These are phyloP conservation scores for Ajuga reptans DNA, from an alignment of 305 asterid species.

Conservation along the genomic window DNA sequence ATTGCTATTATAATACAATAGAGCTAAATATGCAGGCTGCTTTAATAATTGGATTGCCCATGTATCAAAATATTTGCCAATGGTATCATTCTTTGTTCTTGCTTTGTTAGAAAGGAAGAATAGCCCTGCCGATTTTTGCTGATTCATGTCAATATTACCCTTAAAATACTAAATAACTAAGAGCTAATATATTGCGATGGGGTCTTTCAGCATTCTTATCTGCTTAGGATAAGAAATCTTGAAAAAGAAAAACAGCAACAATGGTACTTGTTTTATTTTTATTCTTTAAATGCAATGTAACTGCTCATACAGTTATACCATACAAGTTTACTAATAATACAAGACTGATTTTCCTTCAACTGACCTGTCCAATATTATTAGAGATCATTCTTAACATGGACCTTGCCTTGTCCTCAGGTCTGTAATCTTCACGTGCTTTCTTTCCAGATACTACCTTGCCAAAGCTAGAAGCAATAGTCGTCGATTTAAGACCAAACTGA, in stretches of 20 bases:
- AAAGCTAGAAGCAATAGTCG: constrained; percentile 82
- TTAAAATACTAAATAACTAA: background rate
- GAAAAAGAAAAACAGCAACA: background rate
- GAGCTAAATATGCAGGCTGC: background rate
- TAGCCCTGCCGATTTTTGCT: background rate
- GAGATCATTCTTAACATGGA: constrained; percentile 91
- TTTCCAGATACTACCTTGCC: constrained; percentile 70
- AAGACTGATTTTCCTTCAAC: constrained; percentile 7
- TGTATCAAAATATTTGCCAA: background rate
- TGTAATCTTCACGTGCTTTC: constrained; percentile 69
- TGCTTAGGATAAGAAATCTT: background rate
- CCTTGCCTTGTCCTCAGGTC: constrained; percentile 77
- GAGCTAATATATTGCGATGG: background rate
- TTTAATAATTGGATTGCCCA: background rate
- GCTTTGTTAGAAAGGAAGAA: background rate
- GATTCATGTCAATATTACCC: background rate
- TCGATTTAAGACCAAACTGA: constrained; percentile 85
- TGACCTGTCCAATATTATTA: constrained; percentile 84
- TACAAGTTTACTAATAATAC: background rate
- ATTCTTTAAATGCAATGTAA: background rate
- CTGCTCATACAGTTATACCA: constrained; percentile 1
- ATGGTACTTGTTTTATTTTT: background rate
- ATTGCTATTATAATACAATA: background rate
- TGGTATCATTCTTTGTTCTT: background rate
- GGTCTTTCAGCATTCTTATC: background rate